A percentile compares a stretch with the other conserved stretches of the same genome.
phyloP scores from a whole-genome alignment of 1,139 yeast species.

The Kurtzmaniella quercitrusa region DNA sequence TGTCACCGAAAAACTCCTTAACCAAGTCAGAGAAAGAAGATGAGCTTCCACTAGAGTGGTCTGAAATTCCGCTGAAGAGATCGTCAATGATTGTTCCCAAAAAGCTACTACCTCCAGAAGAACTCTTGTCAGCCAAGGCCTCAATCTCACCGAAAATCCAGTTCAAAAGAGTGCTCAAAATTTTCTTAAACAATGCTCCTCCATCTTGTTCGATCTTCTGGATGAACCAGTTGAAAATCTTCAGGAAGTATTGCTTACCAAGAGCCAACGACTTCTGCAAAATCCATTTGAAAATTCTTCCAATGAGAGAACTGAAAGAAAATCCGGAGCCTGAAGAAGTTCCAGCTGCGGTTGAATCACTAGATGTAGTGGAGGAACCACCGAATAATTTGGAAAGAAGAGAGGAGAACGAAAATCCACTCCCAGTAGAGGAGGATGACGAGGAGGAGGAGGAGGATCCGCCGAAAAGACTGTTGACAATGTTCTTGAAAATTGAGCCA shows the following conservation, averaged over 20 bases:
- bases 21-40: constrained; percentile 10
- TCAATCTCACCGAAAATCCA: constrained; percentile 3
- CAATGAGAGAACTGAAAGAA: constrained; percentile 2
- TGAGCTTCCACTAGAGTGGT: constrained; percentile 6
- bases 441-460: constrained; percentile 11
- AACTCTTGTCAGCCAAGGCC: not conserved
- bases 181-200: not conserved
- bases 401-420: constrained; percentile 15
- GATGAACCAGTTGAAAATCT: not conserved
- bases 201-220: constrained; percentile 1
- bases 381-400: constrained; percentile 16
- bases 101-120: constrained; percentile 4
- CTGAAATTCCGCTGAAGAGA: constrained; percentile 12
- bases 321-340: constrained; percentile 2
- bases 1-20: constrained; percentile 10
- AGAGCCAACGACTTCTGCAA: constrained; percentile 2
- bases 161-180: constrained; percentile 2
- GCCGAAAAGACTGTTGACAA: not conserved
- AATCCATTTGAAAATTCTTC: constrained; percentile 2
- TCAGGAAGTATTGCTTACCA: not conserved
- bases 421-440: constrained; percentile 14
- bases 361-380: constrained; percentile 12
- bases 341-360: constrained; percentile 5
- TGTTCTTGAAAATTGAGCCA: not conserved
- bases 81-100: constrained; percentile 13